Conservation (phyloP, 805 yeast genomes). For the Wickerhamiella alocasiicola region DNA sequence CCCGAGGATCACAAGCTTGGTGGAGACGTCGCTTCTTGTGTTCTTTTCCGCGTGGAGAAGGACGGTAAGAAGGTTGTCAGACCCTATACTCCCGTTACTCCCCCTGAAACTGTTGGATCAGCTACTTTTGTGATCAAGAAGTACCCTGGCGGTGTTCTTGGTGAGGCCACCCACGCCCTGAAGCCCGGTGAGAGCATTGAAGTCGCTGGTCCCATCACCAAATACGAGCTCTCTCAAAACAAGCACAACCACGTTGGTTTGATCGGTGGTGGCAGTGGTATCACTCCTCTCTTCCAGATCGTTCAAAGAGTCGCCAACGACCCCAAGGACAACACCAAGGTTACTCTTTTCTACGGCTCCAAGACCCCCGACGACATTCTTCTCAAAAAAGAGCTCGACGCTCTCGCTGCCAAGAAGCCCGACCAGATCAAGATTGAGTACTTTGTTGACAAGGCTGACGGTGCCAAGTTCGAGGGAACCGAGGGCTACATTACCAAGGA, state of each 20-base stretch:
- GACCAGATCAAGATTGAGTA: constrained; percentile 67
- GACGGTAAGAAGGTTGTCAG: constrained; percentile 81
- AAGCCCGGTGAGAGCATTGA: constrained; percentile 70
- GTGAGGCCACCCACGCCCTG: constrained; percentile 56
- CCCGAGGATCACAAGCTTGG: constrained; percentile 65
- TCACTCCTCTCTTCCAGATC: constrained; percentile 89
- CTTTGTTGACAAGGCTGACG: constrained; percentile 52
- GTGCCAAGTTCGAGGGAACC: constrained; percentile 20
- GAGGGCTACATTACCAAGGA: constrained; percentile 71
- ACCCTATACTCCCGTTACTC: constrained; percentile 72
- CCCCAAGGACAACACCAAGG: constrained; percentile 82
- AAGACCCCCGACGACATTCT: constrained; percentile 68
- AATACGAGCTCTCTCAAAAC: constrained; percentile 87
- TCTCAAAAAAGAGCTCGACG: constrained; percentile 66
- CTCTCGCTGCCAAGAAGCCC: constrained; percentile 49
- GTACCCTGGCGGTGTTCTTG: constrained; percentile 76
- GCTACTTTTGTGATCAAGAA: constrained; percentile 73
- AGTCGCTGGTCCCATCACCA: constrained; percentile 86
- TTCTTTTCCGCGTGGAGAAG: constrained; percentile 69
- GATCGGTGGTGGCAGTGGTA: constrained; percentile 95
- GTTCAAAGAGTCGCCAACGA: constrained; percentile 61
- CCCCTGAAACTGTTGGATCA: constrained; percentile 53
- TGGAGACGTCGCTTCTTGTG: constrained; percentile 61
- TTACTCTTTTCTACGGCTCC: constrained; percentile 70
- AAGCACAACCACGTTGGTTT: constrained; percentile 65